Evolutionary conservation across 371 early-diverging fungal species (phyloP), one percentile per base, ranked within the genome.

Genomic region (Funneliformis caledonium): DNA sequence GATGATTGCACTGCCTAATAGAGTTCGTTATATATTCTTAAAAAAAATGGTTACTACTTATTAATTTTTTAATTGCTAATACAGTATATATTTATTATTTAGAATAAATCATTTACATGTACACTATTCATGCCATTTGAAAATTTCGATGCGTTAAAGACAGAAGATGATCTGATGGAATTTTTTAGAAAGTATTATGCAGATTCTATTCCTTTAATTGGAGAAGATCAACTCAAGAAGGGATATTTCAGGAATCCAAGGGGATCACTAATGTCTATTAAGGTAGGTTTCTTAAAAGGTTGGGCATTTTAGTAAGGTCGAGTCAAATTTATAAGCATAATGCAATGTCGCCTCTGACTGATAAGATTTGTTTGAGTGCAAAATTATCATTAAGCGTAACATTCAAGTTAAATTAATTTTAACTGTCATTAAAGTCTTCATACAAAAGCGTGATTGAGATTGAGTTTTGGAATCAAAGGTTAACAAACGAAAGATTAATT

Each of bases 1-100:
- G 98, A 86, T 98, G 86, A 98, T 98, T 82, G 99, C 98, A 0
- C 88, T 97, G 48, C 98, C 97, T 62, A 98, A 98, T 86, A 90
- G 91, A 76, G 95, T 93, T 86, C 48, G 33, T 33, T 59, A 62
- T 61, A 45, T 4, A 5, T 26, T 26, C 26, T 26, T 26, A 26
- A 26, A 26, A 26, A 43, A 26, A 22, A 22, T 62, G n/a, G 8
- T 16, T 62, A 12, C 26, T 62, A 22, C 19, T 10, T 22, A 22
- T 26, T 31, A 62, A 16, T 62, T 26, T 26, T 9, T 62, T 62
- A 16, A 19, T 19, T 5, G 6, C 12, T 22, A 26, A 3, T 11
- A 19, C 2, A 10, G 11, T 33, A 14, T 37, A 60, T 50, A 9
- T 11, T 61, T 37, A 56, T 70, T 8, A 45, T 59, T 62, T 81